Percentiles rank a stretch among this genome's conserved stretches.
phyloP scores from a whole-genome alignment of 345 rosid species.

The Arabis hirsuta region DNA sequence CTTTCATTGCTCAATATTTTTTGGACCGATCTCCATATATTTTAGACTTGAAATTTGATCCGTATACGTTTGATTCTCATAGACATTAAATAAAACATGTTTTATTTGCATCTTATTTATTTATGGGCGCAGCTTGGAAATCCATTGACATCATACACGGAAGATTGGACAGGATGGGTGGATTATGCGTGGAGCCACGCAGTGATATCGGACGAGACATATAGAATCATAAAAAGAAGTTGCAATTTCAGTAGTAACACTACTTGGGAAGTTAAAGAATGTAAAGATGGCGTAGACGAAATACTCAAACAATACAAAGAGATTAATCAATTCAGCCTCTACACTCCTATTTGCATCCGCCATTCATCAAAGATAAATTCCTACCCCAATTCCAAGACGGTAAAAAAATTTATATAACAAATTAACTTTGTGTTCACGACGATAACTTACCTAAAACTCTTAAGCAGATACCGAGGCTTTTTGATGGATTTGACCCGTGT shows the following conservation, averaged over 20 bases:
- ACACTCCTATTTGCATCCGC: slow-evolving; percentile 62
- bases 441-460: not conserved
- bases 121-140: slow-evolving; percentile 63
- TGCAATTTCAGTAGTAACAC: slow-evolving; percentile 65
- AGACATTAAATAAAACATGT: not conserved
- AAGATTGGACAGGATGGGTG: slow-evolving; percentile 82
- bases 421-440: not conserved
- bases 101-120: not conserved
- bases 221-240: slow-evolving; percentile 48
- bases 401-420: slow-evolving; percentile 15
- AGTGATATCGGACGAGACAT: slow-evolving; percentile 80
- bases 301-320: slow-evolving; percentile 68
- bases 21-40: slow-evolving; percentile 51
- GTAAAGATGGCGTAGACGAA: slow-evolving; percentile 61
- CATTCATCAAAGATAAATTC: slow-evolving; percentile 45
- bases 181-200: slow-evolving; percentile 98
- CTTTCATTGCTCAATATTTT: slow-evolving; percentile 41
- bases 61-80: slow-evolving; percentile 33
- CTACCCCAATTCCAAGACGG: slow-evolving; percentile 51
- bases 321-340: slow-evolving; percentile 82
- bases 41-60: slow-evolving; percentile 47
- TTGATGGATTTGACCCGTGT: slow-evolving; percentile 88
- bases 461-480: slow-evolving; percentile 69
- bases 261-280: slow-evolving; percentile 60
- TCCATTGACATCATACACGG: slow-evolving; percentile 68